Conservation (phyloP, 352 stramenopile genomes). For the Thalassiosira sp. region DNA sequence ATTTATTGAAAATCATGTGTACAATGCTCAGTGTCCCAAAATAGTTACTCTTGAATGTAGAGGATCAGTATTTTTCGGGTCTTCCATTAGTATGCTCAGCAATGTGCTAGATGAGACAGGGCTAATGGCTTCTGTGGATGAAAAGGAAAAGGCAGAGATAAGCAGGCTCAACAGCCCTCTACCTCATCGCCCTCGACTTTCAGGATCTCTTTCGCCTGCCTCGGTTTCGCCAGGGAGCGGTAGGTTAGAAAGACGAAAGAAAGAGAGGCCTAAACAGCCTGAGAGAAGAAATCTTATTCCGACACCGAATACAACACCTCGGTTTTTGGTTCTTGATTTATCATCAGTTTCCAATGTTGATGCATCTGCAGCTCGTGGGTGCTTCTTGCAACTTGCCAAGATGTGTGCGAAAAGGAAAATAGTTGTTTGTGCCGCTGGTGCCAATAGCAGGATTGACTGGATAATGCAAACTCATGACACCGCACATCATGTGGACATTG, state of each 20-base stretch:
- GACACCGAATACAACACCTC: constrained; percentile 25
- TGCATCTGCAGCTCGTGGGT: constrained; percentile 70
- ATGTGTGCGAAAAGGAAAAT: constrained; percentile 66
- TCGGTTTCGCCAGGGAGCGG: constrained; percentile 8
- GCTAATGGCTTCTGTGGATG: constrained; percentile 38
- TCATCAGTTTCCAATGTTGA: constrained; percentile 72
- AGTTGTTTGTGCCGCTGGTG: constrained; percentile 69
- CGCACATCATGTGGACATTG: constrained; percentile 39
- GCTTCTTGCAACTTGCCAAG: constrained; percentile 79
- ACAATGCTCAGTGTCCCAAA: constrained; percentile 55
- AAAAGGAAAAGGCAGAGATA: constrained; percentile 52
- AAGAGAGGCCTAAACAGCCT: constrained; percentile 6
- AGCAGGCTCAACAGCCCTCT: constrained; percentile 35
- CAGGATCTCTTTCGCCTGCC: constrained; percentile 16
- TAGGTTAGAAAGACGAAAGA: constrained; percentile 18
- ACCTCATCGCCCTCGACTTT: constrained; percentile 34
- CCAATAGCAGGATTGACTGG: constrained; percentile 69
- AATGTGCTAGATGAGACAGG: constrained; percentile 62
- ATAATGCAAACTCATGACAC: constrained; percentile 73
- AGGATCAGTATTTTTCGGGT: constrained; percentile 81
- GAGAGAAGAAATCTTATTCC: constrained; percentile 2
- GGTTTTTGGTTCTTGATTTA: constrained; percentile 77
- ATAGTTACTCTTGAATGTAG: constrained; percentile 75
- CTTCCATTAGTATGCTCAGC: constrained; percentile 61
- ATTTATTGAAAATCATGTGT: constrained; percentile 66